Evolutionary conservation across 2,329 filamentous ascomycete species (phyloP), one percentile per base, ranked within the genome.

Genomic region (Microsporum canis): DNA sequence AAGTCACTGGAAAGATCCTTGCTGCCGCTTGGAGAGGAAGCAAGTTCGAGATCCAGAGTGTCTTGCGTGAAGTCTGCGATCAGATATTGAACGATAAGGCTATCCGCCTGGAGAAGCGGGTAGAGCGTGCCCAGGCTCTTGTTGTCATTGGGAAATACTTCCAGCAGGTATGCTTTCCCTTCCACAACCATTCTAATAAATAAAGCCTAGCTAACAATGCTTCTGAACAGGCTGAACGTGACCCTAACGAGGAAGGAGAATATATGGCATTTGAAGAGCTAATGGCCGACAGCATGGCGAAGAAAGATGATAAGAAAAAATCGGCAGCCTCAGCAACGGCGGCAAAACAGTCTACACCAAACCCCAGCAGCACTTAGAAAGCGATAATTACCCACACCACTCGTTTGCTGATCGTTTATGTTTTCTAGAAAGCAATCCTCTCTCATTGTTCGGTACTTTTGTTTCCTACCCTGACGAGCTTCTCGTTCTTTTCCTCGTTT

Each of bases 261-360:
- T 97, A 95, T 76, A 95, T 99, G 84, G 91, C 92, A 14, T 99
- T 99, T 68, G 94, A 99, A 74, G 91, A 97, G 75, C 85, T 99
- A 61, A 95, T 99, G 75, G 91, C 94, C 58, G 94, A 99, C 73
- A 92, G 92, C 3, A 91, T 91, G 61, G 88, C 91, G 60, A 97
- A 97, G 82, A 96, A 96, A 77, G 90, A 92, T 69, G 84, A 88
- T 61, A 87, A 90, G 72, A 77, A 80, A 64, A 75, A 80, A 62
- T 85, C 77, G 79, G 83, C 39, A 4, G 39, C 43, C 5, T 14
- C 49, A 78, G 49, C 49, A 17, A 3, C 49, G 43, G 56, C 60
- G 8, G 12, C 47, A 38, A 63, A 63, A 53, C 55, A 60, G 31
- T 5, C 49, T 17, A 49, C 59, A 36, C 29, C 57, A 45, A 59